A percentile compares a stretch with the other conserved stretches of the same genome.
These are phyloP conservation scores for Racocetra persica DNA, from an alignment of 371 early-diverging fungal genomes.

Conservation along the genomic window DNA sequence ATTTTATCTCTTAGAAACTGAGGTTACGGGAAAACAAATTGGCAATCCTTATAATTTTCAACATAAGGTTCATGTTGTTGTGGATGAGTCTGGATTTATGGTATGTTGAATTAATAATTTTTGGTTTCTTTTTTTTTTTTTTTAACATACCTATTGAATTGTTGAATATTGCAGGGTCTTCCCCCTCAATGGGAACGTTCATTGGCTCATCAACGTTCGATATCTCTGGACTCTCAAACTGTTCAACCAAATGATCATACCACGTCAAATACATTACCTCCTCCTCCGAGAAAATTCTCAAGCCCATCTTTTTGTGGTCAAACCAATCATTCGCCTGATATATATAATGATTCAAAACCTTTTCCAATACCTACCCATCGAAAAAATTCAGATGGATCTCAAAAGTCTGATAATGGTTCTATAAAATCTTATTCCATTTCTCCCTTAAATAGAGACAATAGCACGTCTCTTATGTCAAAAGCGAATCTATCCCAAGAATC, in stretches of 20 bases:
- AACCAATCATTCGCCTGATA: background rate
- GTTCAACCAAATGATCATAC: background rate
- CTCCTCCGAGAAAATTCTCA: constrained; percentile 12
- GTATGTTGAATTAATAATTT: constrained; percentile 23
- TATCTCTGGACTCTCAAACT: constrained; percentile 26
- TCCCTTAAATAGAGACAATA: background rate
- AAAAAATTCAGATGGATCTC: constrained; percentile 12
- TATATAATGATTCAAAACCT: background rate
- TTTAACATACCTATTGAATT: background rate
- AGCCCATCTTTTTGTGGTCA: constrained; percentile 21
- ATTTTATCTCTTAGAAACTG: constrained; percentile 21
- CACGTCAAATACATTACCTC: constrained; percentile 24
- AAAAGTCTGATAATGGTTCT: background rate
- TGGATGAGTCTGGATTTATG: constrained; percentile 48
- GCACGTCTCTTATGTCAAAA: background rate
- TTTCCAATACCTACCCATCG: background rate
- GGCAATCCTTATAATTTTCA: constrained; percentile 71
- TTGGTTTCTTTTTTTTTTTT: background rate
- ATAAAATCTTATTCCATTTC: background rate
- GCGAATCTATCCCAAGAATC: background rate
- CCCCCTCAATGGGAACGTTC: constrained; percentile 63
- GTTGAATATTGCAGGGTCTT: constrained; percentile 52
- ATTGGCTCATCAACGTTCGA: constrained; percentile 47
- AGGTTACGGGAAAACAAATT: constrained; percentile 49
- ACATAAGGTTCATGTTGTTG: constrained; percentile 67